phyloP scores from a whole-genome alignment of 2,329 filamentous ascomycete species.

The Colletotrichum tanaceti region DNA sequence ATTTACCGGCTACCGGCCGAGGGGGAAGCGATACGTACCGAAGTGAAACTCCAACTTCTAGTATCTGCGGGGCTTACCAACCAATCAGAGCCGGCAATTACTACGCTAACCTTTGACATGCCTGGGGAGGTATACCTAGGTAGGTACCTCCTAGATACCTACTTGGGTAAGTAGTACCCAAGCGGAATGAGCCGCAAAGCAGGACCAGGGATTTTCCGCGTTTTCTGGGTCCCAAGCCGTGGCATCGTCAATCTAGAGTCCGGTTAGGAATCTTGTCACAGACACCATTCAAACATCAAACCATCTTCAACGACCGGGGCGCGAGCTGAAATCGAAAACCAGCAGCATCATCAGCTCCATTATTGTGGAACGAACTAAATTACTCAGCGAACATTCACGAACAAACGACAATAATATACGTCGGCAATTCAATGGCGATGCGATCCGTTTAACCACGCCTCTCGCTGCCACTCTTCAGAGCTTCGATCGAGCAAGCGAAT shows the following conservation, averaged over 20 bases:
- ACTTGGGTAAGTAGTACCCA: too few relatives aligned
- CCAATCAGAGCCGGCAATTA: too few relatives aligned
- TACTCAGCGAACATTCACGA: background rate
- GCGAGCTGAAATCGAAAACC: slow-evolving; percentile 12
- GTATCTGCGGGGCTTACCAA: too few relatives aligned
- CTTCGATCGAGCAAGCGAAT: slow-evolving; percentile 18
- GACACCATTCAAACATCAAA: slow-evolving; percentile 24
- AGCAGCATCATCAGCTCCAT: slow-evolving; percentile 4
- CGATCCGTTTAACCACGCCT: slow-evolving; percentile 7
- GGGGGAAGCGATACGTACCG: slow-evolving; percentile 19
- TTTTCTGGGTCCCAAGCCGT: slow-evolving; percentile 11
- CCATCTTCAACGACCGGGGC: slow-evolving; percentile 17
- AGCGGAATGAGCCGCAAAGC: slow-evolving; percentile 5
- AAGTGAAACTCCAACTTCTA: slow-evolving; percentile 1
- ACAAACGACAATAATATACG: background rate
- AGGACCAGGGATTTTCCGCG: slow-evolving; percentile 38
- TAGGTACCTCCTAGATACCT: too few relatives aligned
- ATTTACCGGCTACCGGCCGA: too few relatives aligned
- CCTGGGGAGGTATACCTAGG: too few relatives aligned
- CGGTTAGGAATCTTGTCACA: slow-evolving; percentile 28
- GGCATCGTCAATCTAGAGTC: slow-evolving; percentile 23
- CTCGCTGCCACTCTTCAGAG: slow-evolving; percentile 7
- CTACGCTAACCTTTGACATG: too few relatives aligned
- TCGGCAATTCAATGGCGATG: slow-evolving; percentile 20
- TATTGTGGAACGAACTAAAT: background rate